phyloP scores from a whole-genome alignment of 2,329 filamentous ascomycete species.

The Monascus ruber region DNA sequence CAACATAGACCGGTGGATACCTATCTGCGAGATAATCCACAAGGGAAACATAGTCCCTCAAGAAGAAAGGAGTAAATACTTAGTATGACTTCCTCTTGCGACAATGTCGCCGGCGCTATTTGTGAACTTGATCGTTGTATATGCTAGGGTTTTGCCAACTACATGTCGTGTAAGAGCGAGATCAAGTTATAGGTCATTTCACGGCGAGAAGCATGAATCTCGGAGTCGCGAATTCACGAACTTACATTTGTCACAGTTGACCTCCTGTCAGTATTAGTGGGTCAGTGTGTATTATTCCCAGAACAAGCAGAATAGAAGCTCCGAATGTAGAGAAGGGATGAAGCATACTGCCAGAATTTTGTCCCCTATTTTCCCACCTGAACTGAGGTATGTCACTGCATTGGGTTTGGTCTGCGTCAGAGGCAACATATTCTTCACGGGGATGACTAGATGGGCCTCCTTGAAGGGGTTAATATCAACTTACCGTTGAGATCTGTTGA shows the following conservation, averaged over 20 bases:
- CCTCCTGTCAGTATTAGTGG: constrained; percentile 34
- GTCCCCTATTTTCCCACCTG: constrained; percentile 53
- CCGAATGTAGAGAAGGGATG: not conserved
- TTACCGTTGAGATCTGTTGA: constrained; percentile 53
- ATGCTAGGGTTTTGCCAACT: constrained; percentile 57
- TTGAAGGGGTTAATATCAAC: constrained; percentile 3
- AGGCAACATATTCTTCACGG: not conserved
- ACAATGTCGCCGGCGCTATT: constrained; percentile 50
- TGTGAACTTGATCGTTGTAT: constrained; percentile 50
- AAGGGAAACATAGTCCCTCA: no score
- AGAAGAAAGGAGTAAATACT: constrained; percentile 29
- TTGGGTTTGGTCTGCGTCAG: not conserved
- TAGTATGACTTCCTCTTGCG: constrained; percentile 56
- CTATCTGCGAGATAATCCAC: not conserved
- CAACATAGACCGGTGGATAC: no score
- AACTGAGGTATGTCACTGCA: constrained; percentile 51
- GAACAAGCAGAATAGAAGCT: no score
- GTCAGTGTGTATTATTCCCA: constrained; percentile 1
- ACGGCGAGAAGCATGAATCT: not conserved
- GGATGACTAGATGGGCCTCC: no score
- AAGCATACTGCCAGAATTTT: constrained; percentile 40
- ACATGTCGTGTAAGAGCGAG: not conserved
- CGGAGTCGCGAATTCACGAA: not conserved
- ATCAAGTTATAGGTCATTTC: not conserved
- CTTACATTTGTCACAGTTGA: constrained; percentile 54